Conservation (phyloP, 495 filamentous ascomycete species). For the Trichocladium uniseriatum region DNA sequence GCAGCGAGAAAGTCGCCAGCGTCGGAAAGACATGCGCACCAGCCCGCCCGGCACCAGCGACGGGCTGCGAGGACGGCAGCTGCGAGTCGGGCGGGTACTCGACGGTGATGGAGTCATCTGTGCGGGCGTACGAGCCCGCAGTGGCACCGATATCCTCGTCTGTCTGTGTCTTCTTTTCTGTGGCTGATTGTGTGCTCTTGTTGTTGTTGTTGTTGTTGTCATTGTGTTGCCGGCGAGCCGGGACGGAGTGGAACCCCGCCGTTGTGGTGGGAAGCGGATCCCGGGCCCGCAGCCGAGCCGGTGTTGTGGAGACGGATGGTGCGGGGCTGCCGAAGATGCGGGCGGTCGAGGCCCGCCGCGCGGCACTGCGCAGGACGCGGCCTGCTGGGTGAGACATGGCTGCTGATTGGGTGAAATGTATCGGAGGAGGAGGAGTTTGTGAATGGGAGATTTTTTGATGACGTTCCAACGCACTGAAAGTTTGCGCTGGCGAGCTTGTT, state of each 20-base stretch:
- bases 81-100: conserved; percentile 63
- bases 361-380: not conserved
- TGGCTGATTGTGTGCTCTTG: not conserved
- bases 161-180: not conserved
- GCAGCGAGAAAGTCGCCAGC: conserved; percentile 59
- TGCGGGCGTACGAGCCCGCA: conserved; percentile 56
- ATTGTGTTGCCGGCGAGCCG: not conserved
- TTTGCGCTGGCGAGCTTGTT: not conserved
- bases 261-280: not conserved
- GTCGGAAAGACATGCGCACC: conserved; percentile 40
- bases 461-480: no score
- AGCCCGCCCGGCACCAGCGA: conserved; percentile 63
- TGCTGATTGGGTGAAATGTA: not conserved
- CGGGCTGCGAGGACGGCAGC: conserved; percentile 54
- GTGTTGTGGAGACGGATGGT: not conserved
- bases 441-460: not conserved
- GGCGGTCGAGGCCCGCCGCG: not conserved
- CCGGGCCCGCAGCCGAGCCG: not conserved
- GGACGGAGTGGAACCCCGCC: not conserved
- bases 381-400: not conserved
- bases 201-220: not conserved
- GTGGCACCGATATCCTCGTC: not conserved
- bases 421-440: not conserved
- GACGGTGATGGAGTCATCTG: conserved; percentile 64
- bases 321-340: not conserved